Percentiles rank a stretch among this genome's conserved stretches.
Evolutionary conservation across 2,329 filamentous ascomycete species (phyloP).

Genomic region (Colletotrichum zoysiae): DNA sequence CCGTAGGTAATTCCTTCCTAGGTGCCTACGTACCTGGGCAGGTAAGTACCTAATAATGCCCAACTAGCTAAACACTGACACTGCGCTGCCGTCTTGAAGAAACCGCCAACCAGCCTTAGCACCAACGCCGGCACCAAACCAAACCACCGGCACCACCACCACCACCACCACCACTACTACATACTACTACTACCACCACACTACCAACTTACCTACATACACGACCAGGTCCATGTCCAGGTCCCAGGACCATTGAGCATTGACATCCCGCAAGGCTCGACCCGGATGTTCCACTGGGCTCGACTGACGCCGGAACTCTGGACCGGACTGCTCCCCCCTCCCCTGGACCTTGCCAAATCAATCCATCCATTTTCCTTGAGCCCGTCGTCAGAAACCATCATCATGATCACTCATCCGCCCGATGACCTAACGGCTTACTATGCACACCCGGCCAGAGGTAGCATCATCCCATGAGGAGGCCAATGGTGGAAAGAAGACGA

Average conservation of each 20-base stretch:
- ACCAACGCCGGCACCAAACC: not conserved
- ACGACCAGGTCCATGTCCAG: not conserved
- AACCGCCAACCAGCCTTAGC: not conserved
- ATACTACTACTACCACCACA: too few relatives aligned
- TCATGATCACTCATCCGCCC: constrained; percentile 9
- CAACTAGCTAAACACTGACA: not conserved
- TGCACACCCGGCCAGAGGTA: constrained; percentile 16
- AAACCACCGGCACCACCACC: constrained; percentile 1
- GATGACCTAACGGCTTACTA: constrained; percentile 5
- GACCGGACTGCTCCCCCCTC: constrained; percentile 24
- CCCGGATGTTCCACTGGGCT: not conserved
- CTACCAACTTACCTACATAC: not conserved
- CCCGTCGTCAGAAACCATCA: constrained; percentile 18
- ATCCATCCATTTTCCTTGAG: not conserved
- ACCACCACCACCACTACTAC: not conserved
- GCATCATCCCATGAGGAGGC: constrained; percentile 25
- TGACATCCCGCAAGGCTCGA: constrained; percentile 27
- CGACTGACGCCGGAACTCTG: constrained; percentile 10
- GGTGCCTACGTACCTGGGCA: too few relatives aligned
- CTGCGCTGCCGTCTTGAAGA: constrained; percentile 1
- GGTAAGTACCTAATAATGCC: too few relatives aligned
- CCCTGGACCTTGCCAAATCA: constrained; percentile 25
- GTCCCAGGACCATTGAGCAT: constrained; percentile 15
- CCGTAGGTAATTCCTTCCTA: too few relatives aligned
- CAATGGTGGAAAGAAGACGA: constrained; percentile 21